A percentile compares a stretch with the other conserved stretches of the same genome.
Evolutionary conservation across 2,329 filamentous ascomycete species (phyloP).

Genomic region (Metarhizium robertsii): DNA sequence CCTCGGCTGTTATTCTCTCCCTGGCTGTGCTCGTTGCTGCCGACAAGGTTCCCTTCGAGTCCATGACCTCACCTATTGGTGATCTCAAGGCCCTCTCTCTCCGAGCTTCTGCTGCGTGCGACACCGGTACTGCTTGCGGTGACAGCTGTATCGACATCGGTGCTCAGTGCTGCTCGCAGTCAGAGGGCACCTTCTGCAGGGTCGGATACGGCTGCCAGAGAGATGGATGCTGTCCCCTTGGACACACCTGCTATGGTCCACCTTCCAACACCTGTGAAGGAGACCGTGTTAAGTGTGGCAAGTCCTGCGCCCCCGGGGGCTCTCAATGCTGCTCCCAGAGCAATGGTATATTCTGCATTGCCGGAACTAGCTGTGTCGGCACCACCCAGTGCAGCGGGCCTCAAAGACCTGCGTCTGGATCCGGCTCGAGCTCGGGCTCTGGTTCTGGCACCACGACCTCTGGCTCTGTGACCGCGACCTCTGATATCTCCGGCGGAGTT

Average conservation of each 20-base stretch:
- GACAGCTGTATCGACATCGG: constrained; percentile 19
- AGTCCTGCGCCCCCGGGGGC: constrained; percentile 13
- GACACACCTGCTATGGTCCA: constrained; percentile 14
- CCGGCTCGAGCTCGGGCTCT: neutral
- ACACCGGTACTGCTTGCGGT: constrained; percentile 16
- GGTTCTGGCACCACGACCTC: too few relatives aligned
- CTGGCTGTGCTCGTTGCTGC: constrained; percentile 15
- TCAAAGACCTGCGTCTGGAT: neutral
- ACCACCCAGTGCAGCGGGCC: constrained; percentile 5
- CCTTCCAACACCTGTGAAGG: neutral
- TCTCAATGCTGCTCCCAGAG: constrained; percentile 12
- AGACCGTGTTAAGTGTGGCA: constrained; percentile 11
- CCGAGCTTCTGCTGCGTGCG: constrained; percentile 12
- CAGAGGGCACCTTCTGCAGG: constrained; percentile 7
- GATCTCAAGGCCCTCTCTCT: constrained; percentile 12
- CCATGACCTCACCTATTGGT: constrained; percentile 7
- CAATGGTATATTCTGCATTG: constrained; percentile 11
- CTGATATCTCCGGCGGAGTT: neutral
- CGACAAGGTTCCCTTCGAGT: constrained; percentile 2
- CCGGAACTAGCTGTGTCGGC: constrained; percentile 8
- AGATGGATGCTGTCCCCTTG: constrained; percentile 21
- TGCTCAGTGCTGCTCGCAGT: constrained; percentile 18
- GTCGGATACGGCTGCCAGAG: constrained; percentile 4
- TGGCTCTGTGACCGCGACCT: neutral
- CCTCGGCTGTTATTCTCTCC: constrained; percentile 16